phyloP scores from a whole-genome alignment of 306 rosid genomes.

The Neltuma alba region DNA sequence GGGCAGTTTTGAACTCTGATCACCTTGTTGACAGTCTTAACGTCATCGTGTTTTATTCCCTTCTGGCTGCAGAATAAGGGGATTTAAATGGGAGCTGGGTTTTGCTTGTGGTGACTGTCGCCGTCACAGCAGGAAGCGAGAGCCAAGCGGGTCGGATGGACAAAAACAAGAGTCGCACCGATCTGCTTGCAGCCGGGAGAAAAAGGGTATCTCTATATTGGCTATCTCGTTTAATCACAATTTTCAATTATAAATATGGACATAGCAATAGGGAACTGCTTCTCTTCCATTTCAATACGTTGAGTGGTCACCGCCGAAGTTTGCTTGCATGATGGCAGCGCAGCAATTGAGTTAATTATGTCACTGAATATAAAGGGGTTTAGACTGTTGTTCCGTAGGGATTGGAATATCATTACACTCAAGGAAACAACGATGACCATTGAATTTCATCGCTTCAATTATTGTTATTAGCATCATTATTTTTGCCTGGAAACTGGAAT shows the following conservation, averaged over 20 bases:
- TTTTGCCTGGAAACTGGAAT: not conserved
- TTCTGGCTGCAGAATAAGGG: constrained; percentile 37
- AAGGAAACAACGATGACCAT: not conserved
- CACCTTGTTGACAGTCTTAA: constrained; percentile 18
- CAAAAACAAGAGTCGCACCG: constrained; percentile 84
- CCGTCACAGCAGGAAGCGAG: constrained; percentile 46
- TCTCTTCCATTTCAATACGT: not conserved
- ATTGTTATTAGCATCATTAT: not conserved
- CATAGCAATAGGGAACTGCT: constrained; percentile 8
- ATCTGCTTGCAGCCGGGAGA: constrained; percentile 90
- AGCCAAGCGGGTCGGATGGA: constrained; percentile 86
- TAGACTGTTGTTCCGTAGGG: constrained; percentile 1
- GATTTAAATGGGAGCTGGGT: constrained; percentile 43
- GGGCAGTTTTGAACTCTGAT: constrained; percentile 1
- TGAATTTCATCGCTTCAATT: not conserved
- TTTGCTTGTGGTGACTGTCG: constrained; percentile 38
- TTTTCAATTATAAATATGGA: constrained; percentile 29
- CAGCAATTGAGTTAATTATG: not conserved
- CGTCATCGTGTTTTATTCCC: constrained; percentile 2
- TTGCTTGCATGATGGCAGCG: not conserved
- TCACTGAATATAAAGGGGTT: not conserved
- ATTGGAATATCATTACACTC: constrained; percentile 4
- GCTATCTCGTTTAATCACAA: not conserved
- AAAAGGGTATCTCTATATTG: constrained; percentile 56
- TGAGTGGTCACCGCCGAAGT: not conserved